Conservation (phyloP, 179 eudicot species). For the Corrigiola litoralis region DNA sequence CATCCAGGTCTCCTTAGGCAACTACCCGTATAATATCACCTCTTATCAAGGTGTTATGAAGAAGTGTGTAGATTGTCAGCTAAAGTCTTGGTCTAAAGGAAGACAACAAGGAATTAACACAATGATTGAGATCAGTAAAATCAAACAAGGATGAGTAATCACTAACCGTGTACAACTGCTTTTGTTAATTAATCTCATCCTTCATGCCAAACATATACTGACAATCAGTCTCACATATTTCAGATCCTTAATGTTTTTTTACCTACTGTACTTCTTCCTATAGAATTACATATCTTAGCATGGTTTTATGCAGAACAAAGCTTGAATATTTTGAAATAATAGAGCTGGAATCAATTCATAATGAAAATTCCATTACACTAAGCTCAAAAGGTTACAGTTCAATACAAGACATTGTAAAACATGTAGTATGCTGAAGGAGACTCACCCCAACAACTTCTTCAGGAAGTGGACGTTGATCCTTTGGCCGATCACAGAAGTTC, state of each 20-base stretch:
- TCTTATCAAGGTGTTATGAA: no score
- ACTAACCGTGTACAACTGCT: no score
- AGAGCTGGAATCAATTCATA: not conserved
- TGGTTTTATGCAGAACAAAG: not conserved
- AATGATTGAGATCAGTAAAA: no score
- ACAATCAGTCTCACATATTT: no score
- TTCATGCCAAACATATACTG: not conserved
- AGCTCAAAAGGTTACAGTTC: not conserved
- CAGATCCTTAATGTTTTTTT: no score
- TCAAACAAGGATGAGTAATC: no score
- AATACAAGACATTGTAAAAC: not conserved
- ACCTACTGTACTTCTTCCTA: not conserved
- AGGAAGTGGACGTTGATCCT: constrained; percentile 90
- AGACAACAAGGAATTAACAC: no score
- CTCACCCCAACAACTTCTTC: constrained; percentile 98
- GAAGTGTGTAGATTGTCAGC: no score
- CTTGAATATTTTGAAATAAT: not conserved
- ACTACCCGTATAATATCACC: no score
- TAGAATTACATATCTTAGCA: not conserved
- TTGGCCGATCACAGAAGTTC: constrained; percentile 93
- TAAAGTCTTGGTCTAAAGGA: no score
- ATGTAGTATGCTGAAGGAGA: not conserved
- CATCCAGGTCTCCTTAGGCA: no score
- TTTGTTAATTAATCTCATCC: no score
- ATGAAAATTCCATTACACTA: not conserved